Conservation (phyloP, 1,284 basidiomycete species). For the Marasmius fiardii region DNA sequence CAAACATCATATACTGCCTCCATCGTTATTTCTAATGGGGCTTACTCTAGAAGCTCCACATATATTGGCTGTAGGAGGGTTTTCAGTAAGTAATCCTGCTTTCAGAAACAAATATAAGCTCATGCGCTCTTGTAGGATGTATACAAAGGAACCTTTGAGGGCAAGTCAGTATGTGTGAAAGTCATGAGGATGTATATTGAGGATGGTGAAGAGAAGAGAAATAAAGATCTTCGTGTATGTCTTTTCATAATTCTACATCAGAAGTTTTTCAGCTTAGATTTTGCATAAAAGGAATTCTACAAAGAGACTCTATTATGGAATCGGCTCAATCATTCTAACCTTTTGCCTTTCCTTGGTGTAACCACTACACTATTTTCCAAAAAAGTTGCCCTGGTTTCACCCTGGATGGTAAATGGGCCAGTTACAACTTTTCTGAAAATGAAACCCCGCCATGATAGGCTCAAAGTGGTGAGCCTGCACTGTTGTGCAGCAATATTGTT, state of each 20-base stretch:
- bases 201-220: neutral
- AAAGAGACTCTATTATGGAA: conserved; percentile 14
- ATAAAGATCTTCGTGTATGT: neutral
- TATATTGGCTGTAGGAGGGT: no score
- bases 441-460: conserved; percentile 8
- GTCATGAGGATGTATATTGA: neutral
- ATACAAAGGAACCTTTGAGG: neutral
- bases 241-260: neutral
- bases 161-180: neutral
- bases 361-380: conserved; percentile 5
- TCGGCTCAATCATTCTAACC: conserved; percentile 12
- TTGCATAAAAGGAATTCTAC: conserved; percentile 5
- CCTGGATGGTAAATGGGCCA: conserved; percentile 14
- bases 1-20: neutral
- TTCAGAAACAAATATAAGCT: no score
- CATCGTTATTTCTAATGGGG: neutral
- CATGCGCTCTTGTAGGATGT: neutral
- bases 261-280: no score
- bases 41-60: no score
- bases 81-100: no score
- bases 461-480: neutral
- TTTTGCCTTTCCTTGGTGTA: conserved; percentile 13
- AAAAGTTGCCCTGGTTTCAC: conserved; percentile 11
- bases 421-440: conserved; percentile 7
- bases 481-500: no score